Conservation (phyloP, 2,329 filamentous ascomycete genomes). For the Magnaporthiopsis rhizophila region DNA sequence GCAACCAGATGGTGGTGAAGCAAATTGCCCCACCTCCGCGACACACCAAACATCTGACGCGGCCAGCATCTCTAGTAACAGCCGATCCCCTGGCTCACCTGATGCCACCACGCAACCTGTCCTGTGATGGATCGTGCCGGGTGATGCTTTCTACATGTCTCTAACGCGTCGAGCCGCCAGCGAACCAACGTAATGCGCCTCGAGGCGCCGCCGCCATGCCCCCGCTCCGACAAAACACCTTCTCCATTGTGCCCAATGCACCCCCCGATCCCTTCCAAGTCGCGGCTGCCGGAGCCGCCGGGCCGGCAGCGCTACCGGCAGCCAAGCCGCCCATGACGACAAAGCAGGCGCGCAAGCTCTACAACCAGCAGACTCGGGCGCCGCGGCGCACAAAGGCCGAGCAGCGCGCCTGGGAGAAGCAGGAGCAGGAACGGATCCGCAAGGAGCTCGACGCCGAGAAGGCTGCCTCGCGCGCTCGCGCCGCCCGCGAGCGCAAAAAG, state of each 20-base stretch:
- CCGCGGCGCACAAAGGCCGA: constrained; percentile 28
- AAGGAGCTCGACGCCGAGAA: constrained; percentile 44
- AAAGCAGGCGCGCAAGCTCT: constrained; percentile 39
- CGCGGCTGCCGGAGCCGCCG: constrained; percentile 14
- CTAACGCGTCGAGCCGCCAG: not conserved
- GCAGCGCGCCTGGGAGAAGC: constrained; percentile 27
- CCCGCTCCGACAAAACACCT: constrained; percentile 22
- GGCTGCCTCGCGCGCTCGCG: constrained; percentile 37
- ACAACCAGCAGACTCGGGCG: constrained; percentile 30
- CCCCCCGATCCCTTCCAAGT: constrained; percentile 8
- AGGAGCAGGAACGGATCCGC: constrained; percentile 47
- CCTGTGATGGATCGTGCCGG: not conserved
- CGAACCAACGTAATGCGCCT: not conserved
- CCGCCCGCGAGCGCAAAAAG: constrained; percentile 46
- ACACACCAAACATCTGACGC: not conserved
- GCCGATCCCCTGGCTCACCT: not conserved
- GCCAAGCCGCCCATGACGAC: constrained; percentile 37
- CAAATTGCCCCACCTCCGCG: not conserved
- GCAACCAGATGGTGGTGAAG: not conserved
- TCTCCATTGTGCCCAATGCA: constrained; percentile 27
- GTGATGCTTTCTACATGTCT: not conserved
- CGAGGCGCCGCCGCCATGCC: not conserved
- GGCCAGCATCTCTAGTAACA: not conserved
- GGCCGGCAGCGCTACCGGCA: constrained; percentile 13
- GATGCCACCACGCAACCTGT: not conserved